Conservation (phyloP, 345 rosid species). For the Jatropha curcas region DNA sequence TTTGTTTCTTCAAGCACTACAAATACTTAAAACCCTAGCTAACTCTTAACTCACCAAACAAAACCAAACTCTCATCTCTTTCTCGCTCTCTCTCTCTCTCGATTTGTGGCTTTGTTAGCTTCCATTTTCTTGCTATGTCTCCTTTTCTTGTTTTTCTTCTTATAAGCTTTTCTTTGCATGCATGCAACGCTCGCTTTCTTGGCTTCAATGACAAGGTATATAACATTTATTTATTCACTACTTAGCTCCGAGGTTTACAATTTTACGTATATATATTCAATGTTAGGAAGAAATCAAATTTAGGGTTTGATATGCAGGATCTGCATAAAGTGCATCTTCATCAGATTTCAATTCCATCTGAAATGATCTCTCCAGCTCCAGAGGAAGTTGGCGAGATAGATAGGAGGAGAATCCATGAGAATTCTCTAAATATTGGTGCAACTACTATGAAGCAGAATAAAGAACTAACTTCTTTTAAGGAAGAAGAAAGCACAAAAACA, state of each 20-base stretch:
- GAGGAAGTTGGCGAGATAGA: not conserved
- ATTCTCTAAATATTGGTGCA: conserved; percentile 28
- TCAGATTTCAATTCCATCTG: conserved; percentile 13
- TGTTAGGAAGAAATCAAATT: too few species aligned
- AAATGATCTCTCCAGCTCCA: conserved; percentile 4
- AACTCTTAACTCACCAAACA: conserved; percentile 15
- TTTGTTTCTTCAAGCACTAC: conserved; percentile 35
- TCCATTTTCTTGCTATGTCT: not conserved
- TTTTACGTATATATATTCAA: too few species aligned
- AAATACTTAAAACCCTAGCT: conserved; percentile 29
- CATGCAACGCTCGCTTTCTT: conserved; percentile 50
- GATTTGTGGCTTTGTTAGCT: too few species aligned
- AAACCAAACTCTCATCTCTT: not conserved
- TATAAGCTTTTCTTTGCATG: conserved; percentile 43
- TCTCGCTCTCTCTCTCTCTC: not conserved
- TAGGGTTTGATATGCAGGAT: conserved; percentile 21
- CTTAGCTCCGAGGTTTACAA: too few species aligned
- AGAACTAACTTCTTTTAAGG: conserved; percentile 1
- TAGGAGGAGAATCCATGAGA: not conserved
- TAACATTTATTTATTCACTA: too few species aligned
- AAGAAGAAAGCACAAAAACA: conserved; percentile 19
- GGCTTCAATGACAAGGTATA: conserved; percentile 10
- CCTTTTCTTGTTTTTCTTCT: conserved; percentile 23
- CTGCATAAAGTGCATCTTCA: conserved; percentile 9
- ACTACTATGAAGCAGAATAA: conserved; percentile 13